Conservation (phyloP, 139 green algal species). For the Ettlia oleoabundans region DNA sequence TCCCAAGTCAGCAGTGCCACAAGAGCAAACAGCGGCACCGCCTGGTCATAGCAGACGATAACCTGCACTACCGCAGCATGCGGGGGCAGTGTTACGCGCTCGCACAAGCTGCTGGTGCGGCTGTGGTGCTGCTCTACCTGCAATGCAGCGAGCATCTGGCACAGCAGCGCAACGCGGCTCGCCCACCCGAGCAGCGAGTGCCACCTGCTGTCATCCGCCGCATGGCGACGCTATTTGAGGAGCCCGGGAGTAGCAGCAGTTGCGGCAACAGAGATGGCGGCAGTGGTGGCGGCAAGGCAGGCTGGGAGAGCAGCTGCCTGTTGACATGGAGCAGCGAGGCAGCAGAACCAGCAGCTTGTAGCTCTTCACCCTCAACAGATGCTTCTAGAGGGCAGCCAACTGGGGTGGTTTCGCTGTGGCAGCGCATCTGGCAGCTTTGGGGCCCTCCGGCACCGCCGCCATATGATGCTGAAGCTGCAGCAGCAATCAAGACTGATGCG, state of each 20-base stretch:
- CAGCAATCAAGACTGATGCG: not conserved
- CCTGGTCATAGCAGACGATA: slow-evolving; percentile 26
- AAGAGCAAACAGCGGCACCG: not conserved
- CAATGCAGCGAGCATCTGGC: slow-evolving; percentile 10
- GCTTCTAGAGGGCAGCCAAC: not conserved
- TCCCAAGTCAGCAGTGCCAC: too few relatives aligned
- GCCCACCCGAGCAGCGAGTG: not conserved
- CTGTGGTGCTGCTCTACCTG: slow-evolving; percentile 7
- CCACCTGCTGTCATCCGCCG: not conserved
- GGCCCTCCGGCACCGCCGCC: not conserved
- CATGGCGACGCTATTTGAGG: slow-evolving; percentile 17
- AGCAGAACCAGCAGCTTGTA: not conserved
- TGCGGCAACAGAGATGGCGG: not conserved
- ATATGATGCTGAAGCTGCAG: not conserved
- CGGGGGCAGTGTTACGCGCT: slow-evolving; percentile 14
- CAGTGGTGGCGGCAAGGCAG: too few relatives aligned
- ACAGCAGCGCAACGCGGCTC: not conserved
- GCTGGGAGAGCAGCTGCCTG: not conserved
- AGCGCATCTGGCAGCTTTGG: slow-evolving; percentile 10
- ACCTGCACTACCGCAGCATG: slow-evolving; percentile 31
- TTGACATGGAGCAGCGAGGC: not conserved
- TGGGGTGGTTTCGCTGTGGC: not conserved
- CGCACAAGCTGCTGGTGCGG: not conserved
- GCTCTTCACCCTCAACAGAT: too few relatives aligned
- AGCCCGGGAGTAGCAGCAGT: not conserved